phyloP scores from a whole-genome alignment of 2,329 filamentous ascomycete species.

The Alternaria brassicicola region DNA sequence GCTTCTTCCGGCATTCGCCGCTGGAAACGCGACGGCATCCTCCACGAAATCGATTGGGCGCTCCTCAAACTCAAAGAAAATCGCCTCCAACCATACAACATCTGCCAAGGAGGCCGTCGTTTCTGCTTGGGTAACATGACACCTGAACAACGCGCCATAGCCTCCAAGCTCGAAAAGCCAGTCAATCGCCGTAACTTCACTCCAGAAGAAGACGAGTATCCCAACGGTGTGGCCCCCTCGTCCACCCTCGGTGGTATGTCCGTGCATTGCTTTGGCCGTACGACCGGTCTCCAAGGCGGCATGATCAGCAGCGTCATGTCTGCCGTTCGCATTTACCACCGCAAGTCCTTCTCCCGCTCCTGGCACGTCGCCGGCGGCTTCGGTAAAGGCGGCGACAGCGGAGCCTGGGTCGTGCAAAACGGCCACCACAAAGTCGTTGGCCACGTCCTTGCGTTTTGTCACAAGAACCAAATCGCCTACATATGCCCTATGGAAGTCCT shows the following conservation, averaged over 20 bases:
- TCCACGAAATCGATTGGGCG: conserved; percentile 96
- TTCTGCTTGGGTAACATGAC: conserved; percentile 40
- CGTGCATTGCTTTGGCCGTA: conserved; percentile 88
- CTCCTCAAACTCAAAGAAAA: conserved; percentile 79
- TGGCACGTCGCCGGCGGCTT: conserved; percentile 68
- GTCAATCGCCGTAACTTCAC: conserved; percentile 43
- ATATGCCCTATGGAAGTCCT: conserved; percentile 95
- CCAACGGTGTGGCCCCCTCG: conserved; percentile 64
- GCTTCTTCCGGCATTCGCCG: conserved; percentile 89
- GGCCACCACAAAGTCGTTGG: conserved; percentile 81
- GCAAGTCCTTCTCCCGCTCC: conserved; percentile 77
- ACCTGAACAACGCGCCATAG: conserved; percentile 39
- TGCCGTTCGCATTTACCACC: conserved; percentile 85
- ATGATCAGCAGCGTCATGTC: conserved; percentile 78
- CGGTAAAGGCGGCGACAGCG: conserved; percentile 83
- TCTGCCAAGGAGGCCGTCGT: conserved; percentile 63
- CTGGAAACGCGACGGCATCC: conserved; percentile 70
- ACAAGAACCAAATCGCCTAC: conserved; percentile 80
- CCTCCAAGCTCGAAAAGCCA: conserved; percentile 42
- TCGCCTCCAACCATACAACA: conserved; percentile 73
- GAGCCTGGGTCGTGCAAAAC: conserved; percentile 89
- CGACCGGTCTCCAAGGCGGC: conserved; percentile 80
- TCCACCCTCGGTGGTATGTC: conserved; percentile 72
- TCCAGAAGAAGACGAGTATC: conserved; percentile 53
- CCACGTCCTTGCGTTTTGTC: conserved; percentile 87